Evolutionary conservation across 495 filamentous ascomycete species (phyloP), one percentile per base, ranked within the genome.

Genomic region (Patellaria atrata): DNA sequence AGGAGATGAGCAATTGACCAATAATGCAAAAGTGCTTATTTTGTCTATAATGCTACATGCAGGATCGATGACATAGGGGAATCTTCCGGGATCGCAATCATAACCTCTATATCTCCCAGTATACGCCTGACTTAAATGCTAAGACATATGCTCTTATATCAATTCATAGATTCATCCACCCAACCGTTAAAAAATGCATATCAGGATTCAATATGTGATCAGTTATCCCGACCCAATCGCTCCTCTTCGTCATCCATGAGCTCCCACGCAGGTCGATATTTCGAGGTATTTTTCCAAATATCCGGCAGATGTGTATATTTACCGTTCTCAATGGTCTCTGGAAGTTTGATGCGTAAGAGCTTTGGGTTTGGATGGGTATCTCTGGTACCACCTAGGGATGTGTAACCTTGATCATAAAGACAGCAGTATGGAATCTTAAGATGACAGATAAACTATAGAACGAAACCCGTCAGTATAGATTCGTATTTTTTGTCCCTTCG

Each of bases 351-450:
- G 15, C 39, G 20, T 4, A 27, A 22, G 11, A 96, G 58, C 25
- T 62, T 71, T 10, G 89, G 89, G 48, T 97, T 97, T 7, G 82
- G 87, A 41, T 78, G 67, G 3, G 89, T 97, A 62, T 97, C 84
- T 16, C 67, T 75, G n/a, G 71, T 81, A 2, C 89, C 85, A 2
- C 89, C 89, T 5, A 97, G 62, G 28, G 75, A 83, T 3, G 89
- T 91, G 52, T 84, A 91, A 4, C 81, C 81, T 40, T 63, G 62
- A 49, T 94, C 79, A 53, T 97, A 97, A 5, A 97, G 65, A 10
- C 62, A 56, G 52, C 89, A 97, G 45, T 87, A 97, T 11, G 70
- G 67, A 13, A 94, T 67, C 1, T 69, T 62, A 17, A 94, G 56
- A 41, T 79, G 71, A 10, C 82, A 71, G 41, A 94, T 81, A 47